A percentile compares a stretch with the other conserved stretches of the same genome.
These are phyloP conservation scores for Besnoitia besnoiti DNA, from an alignment of 169 alveolate genomes.

Conservation along the genomic window DNA sequence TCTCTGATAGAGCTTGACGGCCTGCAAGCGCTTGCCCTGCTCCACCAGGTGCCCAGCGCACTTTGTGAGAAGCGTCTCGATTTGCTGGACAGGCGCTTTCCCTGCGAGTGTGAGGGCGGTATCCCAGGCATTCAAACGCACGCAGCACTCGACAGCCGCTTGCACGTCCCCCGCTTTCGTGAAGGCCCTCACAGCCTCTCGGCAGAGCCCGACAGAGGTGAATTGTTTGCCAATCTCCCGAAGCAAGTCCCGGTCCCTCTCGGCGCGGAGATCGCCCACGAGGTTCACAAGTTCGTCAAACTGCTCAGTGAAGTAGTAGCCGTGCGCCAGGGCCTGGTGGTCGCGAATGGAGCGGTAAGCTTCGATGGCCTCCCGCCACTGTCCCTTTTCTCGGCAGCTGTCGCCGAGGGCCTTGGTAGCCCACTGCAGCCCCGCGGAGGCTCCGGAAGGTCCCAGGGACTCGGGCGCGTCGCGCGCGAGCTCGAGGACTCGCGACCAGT, in stretches of 20 bases:
- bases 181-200: slow-evolving; percentile 87
- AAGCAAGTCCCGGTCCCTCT: slow-evolving; percentile 61
- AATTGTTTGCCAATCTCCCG: slow-evolving; percentile 83
- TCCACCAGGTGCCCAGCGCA: slow-evolving; percentile 78
- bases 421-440: not conserved
- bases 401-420: slow-evolving; percentile 13
- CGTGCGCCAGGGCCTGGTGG: not conserved
- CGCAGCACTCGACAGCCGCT: slow-evolving; percentile 91
- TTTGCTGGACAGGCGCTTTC: slow-evolving; percentile 84
- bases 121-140: slow-evolving; percentile 90
- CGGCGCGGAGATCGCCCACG: slow-evolving; percentile 31
- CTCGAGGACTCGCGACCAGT: slow-evolving; percentile 16
- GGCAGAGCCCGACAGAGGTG: slow-evolving; percentile 88
- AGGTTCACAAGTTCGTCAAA: not conserved
- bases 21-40: slow-evolving; percentile 81
- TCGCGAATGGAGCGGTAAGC: not conserved
- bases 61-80: slow-evolving; percentile 87
- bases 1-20: slow-evolving; percentile 83
- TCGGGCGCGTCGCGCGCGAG: not conserved
- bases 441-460: not conserved
- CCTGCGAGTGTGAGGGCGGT: slow-evolving; percentile 91
- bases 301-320: not conserved
- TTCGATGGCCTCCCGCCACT: slow-evolving; percentile 33
- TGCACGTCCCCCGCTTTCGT: slow-evolving; percentile 84
- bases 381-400: not conserved